Base-by-base conservation (phyloP, 2,329 filamentous ascomycete genomes). In the Claviceps capensis region DNA sequence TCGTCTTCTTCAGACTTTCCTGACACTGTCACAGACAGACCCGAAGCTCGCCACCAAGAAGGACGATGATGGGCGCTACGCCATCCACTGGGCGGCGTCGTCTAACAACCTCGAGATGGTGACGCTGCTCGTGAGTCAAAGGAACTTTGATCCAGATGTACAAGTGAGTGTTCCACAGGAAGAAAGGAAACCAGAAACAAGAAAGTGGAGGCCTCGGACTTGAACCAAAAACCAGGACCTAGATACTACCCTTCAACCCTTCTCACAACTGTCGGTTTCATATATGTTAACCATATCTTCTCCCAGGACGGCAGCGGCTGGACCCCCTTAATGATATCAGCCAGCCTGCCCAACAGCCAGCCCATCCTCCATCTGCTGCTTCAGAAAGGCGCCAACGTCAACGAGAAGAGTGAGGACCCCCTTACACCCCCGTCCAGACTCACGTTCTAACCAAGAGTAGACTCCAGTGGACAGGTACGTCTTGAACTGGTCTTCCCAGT, bases 31-130 rank as follows among this genome's bases (percentile, higher is more conserved):
- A 23, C 30, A 91, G 85, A 81, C 83, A 58, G 89, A 95, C 62
- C 83, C 86, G 2, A 90, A 86, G 61, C 78, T 94, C 41, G 83
- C 87, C 26, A 75, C 72, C 47, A 68, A 68, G 53, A 81, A 82
- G 61, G 93, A 98, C 62, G 84, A 87, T 48, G 93, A 98, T 66
- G 88, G 88, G 16, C 86, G 93, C 45, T 79, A 95, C 40, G 84
- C 93, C 2, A 82, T 97, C 53, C 93, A 98, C 73, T 98, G 93
- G 93, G 91, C 93, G 0, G 81, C 82, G 2, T 93, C 90, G 22
- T 85, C 86, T 67, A 94, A 93, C 65, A 83, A 82, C 58, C 69
- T 84, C 6, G 78, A 83, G 23, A 88, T 96, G 54, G 82, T 87
- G 17, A 74, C 85, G 48, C 65, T 91, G 19, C 74, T 97, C 4